Conservation (phyloP, 2,329 filamentous ascomycete genomes). For the Aspergillus eucalypticola region DNA sequence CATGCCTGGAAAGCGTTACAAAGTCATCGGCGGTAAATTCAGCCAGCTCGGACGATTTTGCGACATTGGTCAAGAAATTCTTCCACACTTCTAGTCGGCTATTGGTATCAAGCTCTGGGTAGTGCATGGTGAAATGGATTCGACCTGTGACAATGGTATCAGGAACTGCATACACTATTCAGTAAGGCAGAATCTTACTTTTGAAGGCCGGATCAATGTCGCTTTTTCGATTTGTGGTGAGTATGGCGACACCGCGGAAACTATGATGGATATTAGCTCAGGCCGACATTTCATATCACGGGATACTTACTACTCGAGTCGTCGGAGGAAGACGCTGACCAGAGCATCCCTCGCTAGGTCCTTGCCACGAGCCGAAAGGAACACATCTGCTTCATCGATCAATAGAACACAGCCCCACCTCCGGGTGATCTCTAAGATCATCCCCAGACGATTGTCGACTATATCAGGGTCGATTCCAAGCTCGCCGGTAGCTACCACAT, state of each 20-base stretch:
- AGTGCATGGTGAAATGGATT: conserved; percentile 4
- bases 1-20: background rate
- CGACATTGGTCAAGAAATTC: conserved; percentile 3
- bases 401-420: conserved; percentile 1
- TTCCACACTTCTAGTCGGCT: conserved; percentile 6
- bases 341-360: conserved; percentile 3
- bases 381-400: background rate
- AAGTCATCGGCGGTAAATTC: background rate
- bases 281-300: background rate
- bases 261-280: background rate
- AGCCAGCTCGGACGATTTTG: background rate
- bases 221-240: conserved; percentile 1
- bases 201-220: conserved; percentile 3
- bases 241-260: conserved; percentile 6
- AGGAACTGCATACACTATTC: background rate
- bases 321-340: conserved; percentile 6
- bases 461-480: background rate
- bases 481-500: conserved; percentile 3
- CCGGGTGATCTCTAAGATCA: background rate
- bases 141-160: background rate
- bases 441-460: background rate
- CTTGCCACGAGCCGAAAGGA: conserved; percentile 3
- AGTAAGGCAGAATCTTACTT: background rate
- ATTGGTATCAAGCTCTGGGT: background rate
- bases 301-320: conserved; percentile 1